phyloP scores from a whole-genome alignment of 148 eudicot genomes.

The Cornus suecica region DNA sequence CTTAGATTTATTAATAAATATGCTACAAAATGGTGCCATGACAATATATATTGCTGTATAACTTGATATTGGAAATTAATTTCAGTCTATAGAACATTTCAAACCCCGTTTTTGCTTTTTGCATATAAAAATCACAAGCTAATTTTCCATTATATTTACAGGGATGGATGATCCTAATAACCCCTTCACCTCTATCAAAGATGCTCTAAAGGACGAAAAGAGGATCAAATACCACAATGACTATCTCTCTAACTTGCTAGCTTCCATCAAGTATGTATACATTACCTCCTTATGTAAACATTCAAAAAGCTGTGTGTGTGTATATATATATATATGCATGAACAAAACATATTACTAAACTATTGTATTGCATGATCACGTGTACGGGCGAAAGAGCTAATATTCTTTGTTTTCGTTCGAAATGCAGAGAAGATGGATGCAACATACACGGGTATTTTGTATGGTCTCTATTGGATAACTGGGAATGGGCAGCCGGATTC shows the following conservation, averaged over 20 bases:
- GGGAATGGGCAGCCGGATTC: slow-evolving; percentile 93
- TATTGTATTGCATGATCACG: background rate
- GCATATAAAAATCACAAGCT: background rate
- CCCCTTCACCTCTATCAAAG: slow-evolving; percentile 35
- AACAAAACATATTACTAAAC: background rate
- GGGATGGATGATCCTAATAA: slow-evolving; percentile 85
- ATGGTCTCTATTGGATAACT: slow-evolving; percentile 92
- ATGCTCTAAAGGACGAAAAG: slow-evolving; percentile 68
- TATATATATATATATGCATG: too few species aligned
- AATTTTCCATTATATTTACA: slow-evolving; percentile 17
- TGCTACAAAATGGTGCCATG: too few species aligned
- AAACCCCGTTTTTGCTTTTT: background rate
- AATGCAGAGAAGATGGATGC: slow-evolving; percentile 80
- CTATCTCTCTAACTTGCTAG: slow-evolving; percentile 67
- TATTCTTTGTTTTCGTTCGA: background rate
- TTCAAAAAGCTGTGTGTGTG: background rate
- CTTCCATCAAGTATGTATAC: slow-evolving; percentile 69
- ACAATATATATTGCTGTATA: background rate
- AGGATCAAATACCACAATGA: slow-evolving; percentile 75
- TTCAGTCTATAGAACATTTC: background rate
- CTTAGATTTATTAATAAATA: too few species aligned
- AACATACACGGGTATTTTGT: slow-evolving; percentile 87
- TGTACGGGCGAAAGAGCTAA: background rate
- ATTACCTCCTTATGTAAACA: background rate
- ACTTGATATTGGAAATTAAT: background rate